These are phyloP conservation scores for Poa annua DNA, from an alignment of 176 grass and related monocot genomes.

Conservation along the genomic window DNA sequence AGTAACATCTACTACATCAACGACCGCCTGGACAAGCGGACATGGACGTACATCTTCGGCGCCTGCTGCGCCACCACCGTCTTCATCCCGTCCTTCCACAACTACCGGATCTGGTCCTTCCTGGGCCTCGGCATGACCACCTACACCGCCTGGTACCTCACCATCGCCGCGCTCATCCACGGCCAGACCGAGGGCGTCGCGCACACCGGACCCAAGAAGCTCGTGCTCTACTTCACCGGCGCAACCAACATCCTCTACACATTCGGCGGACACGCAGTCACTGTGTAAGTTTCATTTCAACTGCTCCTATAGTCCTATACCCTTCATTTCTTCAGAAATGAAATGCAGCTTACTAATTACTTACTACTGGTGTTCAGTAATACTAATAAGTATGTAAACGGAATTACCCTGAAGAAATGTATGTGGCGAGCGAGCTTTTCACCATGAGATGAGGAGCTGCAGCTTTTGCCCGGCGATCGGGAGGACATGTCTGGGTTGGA, in stretches of 20 bases:
- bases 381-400: not conserved
- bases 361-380: not conserved
- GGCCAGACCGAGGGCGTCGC: slow-evolving; percentile 64
- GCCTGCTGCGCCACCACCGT: slow-evolving; percentile 86
- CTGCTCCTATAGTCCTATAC: no score
- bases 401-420: slow-evolving; percentile 5
- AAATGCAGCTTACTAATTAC: not conserved
- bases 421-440: slow-evolving; percentile 38
- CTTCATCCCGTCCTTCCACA: slow-evolving; percentile 91
- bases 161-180: slow-evolving; percentile 69
- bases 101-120: slow-evolving; percentile 97
- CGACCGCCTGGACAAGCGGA: slow-evolving; percentile 86
- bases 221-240: slow-evolving; percentile 91
- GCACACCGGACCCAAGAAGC: slow-evolving; percentile 62
- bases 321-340: not conserved
- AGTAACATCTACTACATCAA: slow-evolving; percentile 91
- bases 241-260: slow-evolving; percentile 96
- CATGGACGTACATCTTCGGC: slow-evolving; percentile 91
- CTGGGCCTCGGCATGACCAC: slow-evolving; percentile 86
- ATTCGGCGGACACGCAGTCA: slow-evolving; percentile 91
- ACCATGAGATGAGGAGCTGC: slow-evolving; percentile 5
- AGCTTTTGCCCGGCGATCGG: slow-evolving; percentile 60
- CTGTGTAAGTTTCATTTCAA: slow-evolving; percentile 58
- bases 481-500: slow-evolving; percentile 55
- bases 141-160: slow-evolving; percentile 86